These are phyloP conservation scores for Paramecium bursaria DNA, from an alignment of 73 alveolate species.

Conservation along the genomic window DNA sequence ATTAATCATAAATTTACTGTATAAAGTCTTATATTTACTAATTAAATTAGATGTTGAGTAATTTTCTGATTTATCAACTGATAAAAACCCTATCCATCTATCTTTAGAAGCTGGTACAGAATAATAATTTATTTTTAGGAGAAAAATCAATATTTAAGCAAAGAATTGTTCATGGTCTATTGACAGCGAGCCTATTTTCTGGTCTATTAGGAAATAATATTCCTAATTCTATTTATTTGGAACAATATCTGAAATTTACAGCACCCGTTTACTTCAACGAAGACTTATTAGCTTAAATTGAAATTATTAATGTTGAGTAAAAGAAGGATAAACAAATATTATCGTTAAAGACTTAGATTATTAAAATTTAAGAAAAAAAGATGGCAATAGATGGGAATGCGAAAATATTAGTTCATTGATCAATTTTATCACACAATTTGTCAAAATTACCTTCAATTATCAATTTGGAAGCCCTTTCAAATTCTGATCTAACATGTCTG, in stretches of 20 bases:
- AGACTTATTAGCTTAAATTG: conserved; percentile 7
- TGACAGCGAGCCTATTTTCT: conserved; percentile 21
- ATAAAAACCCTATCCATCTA: conserved; percentile 32
- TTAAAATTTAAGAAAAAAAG: not conserved
- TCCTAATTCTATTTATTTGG: conserved; percentile 33
- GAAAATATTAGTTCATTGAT: too few species aligned
- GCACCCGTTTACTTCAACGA: conserved; percentile 10
- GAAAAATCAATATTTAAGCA: conserved; percentile 20
- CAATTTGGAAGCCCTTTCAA: conserved; percentile 30
- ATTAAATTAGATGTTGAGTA: not conserved
- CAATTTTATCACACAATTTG: conserved; percentile 33
- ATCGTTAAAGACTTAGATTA: not conserved
- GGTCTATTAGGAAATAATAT: conserved; percentile 8
- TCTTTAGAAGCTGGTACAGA: too few species aligned
- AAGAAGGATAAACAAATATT: too few species aligned
- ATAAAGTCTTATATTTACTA: too few species aligned
- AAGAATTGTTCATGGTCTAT: conserved; percentile 32
- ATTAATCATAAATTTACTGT: too few species aligned
- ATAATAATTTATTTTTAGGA: not conserved
- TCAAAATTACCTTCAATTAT: not conserved
- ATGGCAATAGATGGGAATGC: not conserved
- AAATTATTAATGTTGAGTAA: not conserved
- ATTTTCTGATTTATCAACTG: not conserved
- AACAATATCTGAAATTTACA: not conserved
- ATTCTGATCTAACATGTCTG: conserved; percentile 10